phyloP scores from a whole-genome alignment of 2,329 filamentous ascomycete genomes.

The Cladophialophora immunda region DNA sequence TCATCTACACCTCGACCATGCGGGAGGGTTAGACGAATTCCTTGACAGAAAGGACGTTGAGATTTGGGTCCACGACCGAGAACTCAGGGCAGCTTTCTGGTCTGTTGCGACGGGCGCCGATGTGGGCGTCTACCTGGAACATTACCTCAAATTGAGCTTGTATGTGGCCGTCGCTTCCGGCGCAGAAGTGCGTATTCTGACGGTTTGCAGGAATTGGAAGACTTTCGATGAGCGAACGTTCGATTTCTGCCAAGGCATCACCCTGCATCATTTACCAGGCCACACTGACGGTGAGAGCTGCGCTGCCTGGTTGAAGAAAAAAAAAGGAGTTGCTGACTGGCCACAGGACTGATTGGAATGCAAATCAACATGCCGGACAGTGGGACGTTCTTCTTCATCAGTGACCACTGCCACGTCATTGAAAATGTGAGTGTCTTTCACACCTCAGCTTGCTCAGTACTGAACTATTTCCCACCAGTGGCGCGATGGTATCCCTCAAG shows the following conservation, averaged over 20 bases:
- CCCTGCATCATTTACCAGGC: slow-evolving; percentile 39
- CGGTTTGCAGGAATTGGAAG: slow-evolving; percentile 37
- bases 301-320: background rate
- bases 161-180: slow-evolving; percentile 20
- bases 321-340: slow-evolving; percentile 20
- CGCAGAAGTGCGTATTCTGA: slow-evolving; percentile 15
- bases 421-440: slow-evolving; percentile 37
- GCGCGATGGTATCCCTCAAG: slow-evolving; percentile 41
- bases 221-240: slow-evolving; percentile 40
- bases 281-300: slow-evolving; percentile 39
- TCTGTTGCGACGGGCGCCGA: slow-evolving; percentile 40
- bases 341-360: slow-evolving; percentile 39
- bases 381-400: slow-evolving; percentile 40
- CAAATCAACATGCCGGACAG: slow-evolving; percentile 41
- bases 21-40: slow-evolving; percentile 39
- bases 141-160: slow-evolving; percentile 40
- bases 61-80: slow-evolving; percentile 40
- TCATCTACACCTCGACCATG: slow-evolving; percentile 41
- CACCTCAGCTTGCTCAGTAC: background rate
- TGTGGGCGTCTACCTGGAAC: slow-evolving; percentile 40
- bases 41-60: slow-evolving; percentile 38
- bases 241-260: slow-evolving; percentile 41
- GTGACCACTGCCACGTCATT: slow-evolving; percentile 41
- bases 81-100: slow-evolving; percentile 39
- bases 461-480: slow-evolving; percentile 32